Base-by-base conservation (phyloP, 495 filamentous ascomycete species). In the Immersiella caudata region DNA sequence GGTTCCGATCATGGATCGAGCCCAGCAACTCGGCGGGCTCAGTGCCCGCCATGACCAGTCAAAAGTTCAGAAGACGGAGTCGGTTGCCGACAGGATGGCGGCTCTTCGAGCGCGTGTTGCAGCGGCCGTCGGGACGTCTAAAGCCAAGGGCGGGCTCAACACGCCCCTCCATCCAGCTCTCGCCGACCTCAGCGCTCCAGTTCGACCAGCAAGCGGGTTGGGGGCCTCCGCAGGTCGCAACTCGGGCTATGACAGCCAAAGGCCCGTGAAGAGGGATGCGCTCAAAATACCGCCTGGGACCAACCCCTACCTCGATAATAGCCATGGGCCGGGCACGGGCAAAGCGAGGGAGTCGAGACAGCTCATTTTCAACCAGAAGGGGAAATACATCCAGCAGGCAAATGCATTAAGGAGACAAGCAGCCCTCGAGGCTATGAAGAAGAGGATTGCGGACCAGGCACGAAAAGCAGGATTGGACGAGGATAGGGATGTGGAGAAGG, bases 301-400 rank as follows among this genome's bases (percentile, higher is more conserved):
- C 67, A 97, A 97, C 65, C 94, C 93, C 2, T 97, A 96, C 72
- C 96, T 90, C 67, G 95, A 97, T 72, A 82, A 90, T 2, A 84
- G 85, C 3, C 87, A 90, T 69, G 83, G 85, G 21, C 86, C 87
- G 24, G 46, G 46, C 2, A 81, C 86, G 8, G 84, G 85, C 26
- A 91, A 83, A 59, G 84, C 83, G 24, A 85, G 93, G 46, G 81
- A 90, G 62, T 82, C 91, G 1, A 87, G 91, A 52, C 87, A 92
- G 70, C 85, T 99, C 21, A 77, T 92, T 12, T 98, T 99, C 84
- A 96, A 97, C 79, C 89, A 94, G 72, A 97, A 97, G 76, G 95
- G 95, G 60, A 97, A 97, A 85, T 98, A 96, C 73, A 96, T 97
- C 61, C 88, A 91, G 68, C 94, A 97, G 76, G 96, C 91, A 1